Evolutionary conservation across 1,284 basidiomycete species (phyloP).

Genomic region (Leccinum pachyderme): DNA sequence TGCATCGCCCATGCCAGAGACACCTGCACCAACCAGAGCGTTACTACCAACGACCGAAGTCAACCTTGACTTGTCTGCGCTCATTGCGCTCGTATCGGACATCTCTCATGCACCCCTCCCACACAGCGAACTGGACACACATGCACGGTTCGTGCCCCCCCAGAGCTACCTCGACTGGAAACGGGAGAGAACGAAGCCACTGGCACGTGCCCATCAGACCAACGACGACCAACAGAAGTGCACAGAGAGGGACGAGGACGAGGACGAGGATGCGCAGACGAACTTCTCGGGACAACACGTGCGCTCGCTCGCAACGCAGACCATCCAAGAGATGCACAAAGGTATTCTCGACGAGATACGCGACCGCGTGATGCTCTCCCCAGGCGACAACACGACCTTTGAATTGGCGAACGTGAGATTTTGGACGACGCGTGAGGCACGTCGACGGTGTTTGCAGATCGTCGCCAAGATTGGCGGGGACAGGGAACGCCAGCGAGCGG

Average conservation of each 20-base stretch:
- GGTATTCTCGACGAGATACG: constrained; percentile 65
- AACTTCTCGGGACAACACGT: constrained; percentile 50
- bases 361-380: constrained; percentile 10
- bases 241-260: background rate
- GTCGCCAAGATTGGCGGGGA: constrained; percentile 71
- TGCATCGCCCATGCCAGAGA: constrained; percentile 24
- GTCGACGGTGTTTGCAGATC: constrained; percentile 60
- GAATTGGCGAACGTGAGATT: constrained; percentile 47
- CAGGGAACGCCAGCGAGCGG: constrained; percentile 56
- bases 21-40: constrained; percentile 10
- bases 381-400: background rate
- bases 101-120: constrained; percentile 75
- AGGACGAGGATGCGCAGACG: constrained; percentile 29
- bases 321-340: constrained; percentile 68
- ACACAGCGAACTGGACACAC: constrained; percentile 51
- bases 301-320: constrained; percentile 61
- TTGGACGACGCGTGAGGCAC: constrained; percentile 77
- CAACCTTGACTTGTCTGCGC: constrained; percentile 78
- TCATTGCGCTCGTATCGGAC: constrained; percentile 82
- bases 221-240: constrained; percentile 13
- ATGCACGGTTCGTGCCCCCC: constrained; percentile 58
- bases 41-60: constrained; percentile 54
- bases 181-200: constrained; percentile 34
- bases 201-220: constrained; percentile 6
- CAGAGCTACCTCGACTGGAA: constrained; percentile 59